Percentiles rank a stretch among this genome's conserved stretches.
Evolutionary conservation across 176 grass and related monocot genomes (phyloP).

Genomic region (Alloteropsis semialata): DNA sequence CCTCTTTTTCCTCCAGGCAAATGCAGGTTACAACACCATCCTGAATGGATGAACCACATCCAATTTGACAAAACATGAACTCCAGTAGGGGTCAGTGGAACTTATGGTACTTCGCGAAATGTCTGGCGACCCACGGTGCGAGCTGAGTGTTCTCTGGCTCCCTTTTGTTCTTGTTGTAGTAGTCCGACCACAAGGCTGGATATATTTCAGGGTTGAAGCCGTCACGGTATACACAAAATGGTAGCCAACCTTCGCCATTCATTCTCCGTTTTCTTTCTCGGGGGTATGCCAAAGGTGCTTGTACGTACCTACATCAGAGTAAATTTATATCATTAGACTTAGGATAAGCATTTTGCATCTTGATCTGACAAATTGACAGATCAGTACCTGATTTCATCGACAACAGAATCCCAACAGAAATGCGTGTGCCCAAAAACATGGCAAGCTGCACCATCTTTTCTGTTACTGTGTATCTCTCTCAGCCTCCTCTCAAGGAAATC

Average conservation of each 20-base stretch:
- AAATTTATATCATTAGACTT: not conserved
- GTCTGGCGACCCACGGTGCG: slow-evolving; percentile 87
- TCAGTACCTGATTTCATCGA: slow-evolving; percentile 78
- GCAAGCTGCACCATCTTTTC: slow-evolving; percentile 45
- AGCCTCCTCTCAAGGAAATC: slow-evolving; percentile 78
- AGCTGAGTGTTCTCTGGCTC: slow-evolving; percentile 87
- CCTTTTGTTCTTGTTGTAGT: slow-evolving; percentile 79
- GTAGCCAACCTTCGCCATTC: slow-evolving; percentile 72
- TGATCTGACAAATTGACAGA: not conserved
- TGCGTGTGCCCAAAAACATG: slow-evolving; percentile 97
- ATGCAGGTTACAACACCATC: slow-evolving; percentile 20
- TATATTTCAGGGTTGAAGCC: slow-evolving; percentile 70
- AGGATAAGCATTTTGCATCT: slow-evolving; percentile 4
- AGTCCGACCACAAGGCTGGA: slow-evolving; percentile 79
- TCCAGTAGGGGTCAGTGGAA: slow-evolving; percentile 28
- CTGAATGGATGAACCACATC: slow-evolving; percentile 17
- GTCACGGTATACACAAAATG: slow-evolving; percentile 84
- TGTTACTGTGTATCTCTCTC: slow-evolving; percentile 61
- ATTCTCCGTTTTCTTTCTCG: slow-evolving; percentile 78
- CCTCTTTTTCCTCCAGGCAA: slow-evolving; percentile 12
- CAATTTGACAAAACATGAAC: slow-evolving; percentile 3
- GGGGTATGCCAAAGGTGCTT: slow-evolving; percentile 90
- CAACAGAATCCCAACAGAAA: slow-evolving; percentile 91
- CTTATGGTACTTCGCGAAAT: slow-evolving; percentile 59
- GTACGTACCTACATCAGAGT: slow-evolving; percentile 57